Base-by-base conservation (phyloP, 2,329 filamentous ascomycete species). In the Aspergillus costaricaensis region DNA sequence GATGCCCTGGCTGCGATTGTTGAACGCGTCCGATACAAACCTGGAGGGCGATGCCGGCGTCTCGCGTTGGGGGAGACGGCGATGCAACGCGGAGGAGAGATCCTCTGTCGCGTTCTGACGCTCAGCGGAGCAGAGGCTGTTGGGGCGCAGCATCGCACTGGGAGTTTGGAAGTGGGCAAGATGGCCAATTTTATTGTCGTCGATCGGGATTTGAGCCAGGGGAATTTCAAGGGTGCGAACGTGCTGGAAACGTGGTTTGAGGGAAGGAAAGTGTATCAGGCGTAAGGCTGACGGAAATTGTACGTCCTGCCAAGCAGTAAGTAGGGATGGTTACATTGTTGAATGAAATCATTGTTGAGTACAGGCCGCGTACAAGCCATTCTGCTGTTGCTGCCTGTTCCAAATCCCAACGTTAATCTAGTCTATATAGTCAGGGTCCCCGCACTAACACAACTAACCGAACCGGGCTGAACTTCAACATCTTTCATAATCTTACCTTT, bases 121-220 rank as follows among this genome's bases (percentile, higher is more conserved):
- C 38, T 71, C 8, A 66, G 69, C 36, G 72, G 71, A 2, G 72
- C 72, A 1, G 55, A 67, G 53, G 72, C 72, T 2, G 68, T 73
- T 4, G 67, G 67, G 2, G 64, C 56, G 23, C 67, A 74, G n/a
- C 62, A 64, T 27, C 63, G 64, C 17, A 27, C 61, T n/a, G 71
- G 72, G 15, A 73, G 68, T 52, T 69, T 76, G 30, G 67, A 70
- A 58, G 62, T 71, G 2, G 69, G 71, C 15, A 75, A 76, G 66
- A 70, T 65, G 53, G 72, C 72, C 17, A 73, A 72, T 58, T 73
- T 75, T 38, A 71, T 74, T 48, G 62, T 69, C 9, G 60, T 74
- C 14, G 68, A 73, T 60, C 50, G 63, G 15, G 69, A 74, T 62
- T 61, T 74, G 30, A 71, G 67, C 48, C 62, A 66, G 32, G 73